Conservation (phyloP, 495 filamentous ascomycete genomes). For the Margaritispora aquatica region DNA sequence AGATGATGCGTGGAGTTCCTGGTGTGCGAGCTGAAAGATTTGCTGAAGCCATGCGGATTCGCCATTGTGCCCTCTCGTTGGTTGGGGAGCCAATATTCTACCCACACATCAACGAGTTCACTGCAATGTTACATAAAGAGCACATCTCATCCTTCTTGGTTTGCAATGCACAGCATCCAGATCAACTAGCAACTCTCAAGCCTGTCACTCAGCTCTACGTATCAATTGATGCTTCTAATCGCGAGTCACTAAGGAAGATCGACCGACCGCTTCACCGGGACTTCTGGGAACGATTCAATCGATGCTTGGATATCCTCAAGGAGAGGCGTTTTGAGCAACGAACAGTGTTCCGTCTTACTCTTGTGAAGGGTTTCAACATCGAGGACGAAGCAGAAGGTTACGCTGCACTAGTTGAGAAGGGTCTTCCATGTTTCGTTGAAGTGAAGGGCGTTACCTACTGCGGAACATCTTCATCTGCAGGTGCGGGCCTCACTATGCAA, state of each 20-base stretch:
- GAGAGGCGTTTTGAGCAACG: slow-evolving; percentile 75
- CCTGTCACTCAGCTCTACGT: slow-evolving; percentile 94
- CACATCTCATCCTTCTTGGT: slow-evolving; percentile 92
- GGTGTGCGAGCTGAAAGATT: slow-evolving; percentile 89
- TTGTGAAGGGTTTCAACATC: slow-evolving; percentile 95
- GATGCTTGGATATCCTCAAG: slow-evolving; percentile 83
- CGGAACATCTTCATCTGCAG: slow-evolving; percentile 73
- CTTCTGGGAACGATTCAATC: slow-evolving; percentile 92
- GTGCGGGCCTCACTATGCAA: slow-evolving; percentile 84
- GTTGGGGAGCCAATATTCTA: slow-evolving; percentile 98
- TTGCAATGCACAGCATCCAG: slow-evolving; percentile 97
- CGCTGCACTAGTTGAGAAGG: slow-evolving; percentile 77
- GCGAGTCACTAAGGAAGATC: slow-evolving; percentile 78
- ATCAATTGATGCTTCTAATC: slow-evolving; percentile 87
- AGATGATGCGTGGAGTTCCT: slow-evolving; percentile 89
- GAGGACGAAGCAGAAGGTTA: slow-evolving; percentile 90
- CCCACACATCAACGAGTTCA: slow-evolving; percentile 89
- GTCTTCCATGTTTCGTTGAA: slow-evolving; percentile 84
- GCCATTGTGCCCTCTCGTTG: slow-evolving; percentile 84
- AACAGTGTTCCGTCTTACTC: slow-evolving; percentile 90
- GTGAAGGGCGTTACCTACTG: slow-evolving; percentile 97
- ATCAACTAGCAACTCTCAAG: slow-evolving; percentile 72
- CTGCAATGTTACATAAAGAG: slow-evolving; percentile 72
- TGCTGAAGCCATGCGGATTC: slow-evolving; percentile 84
- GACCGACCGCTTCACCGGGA: slow-evolving; percentile 90